Percentiles rank a stretch among this genome's conserved stretches.
These are phyloP conservation scores for Pseudonitzschia delicatissima DNA, from an alignment of 108 stramenopile species.

Conservation along the genomic window DNA sequence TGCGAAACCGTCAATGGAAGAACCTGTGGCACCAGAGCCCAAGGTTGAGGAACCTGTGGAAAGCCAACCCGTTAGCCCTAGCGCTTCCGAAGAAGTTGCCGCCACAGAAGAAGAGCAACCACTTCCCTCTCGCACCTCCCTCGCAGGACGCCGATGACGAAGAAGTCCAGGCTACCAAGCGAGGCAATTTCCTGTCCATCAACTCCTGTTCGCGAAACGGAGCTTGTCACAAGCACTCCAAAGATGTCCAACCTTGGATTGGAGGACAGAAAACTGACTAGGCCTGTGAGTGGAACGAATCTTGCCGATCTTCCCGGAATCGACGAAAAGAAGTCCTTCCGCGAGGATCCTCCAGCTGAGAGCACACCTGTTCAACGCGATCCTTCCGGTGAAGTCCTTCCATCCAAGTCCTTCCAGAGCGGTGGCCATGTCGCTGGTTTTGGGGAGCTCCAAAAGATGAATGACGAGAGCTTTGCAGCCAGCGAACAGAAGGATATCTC, in stretches of 20 bases:
- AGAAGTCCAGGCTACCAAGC: not conserved
- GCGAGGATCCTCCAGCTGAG: not conserved
- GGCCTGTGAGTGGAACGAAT: not conserved
- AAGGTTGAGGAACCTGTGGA: not conserved
- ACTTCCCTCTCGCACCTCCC: no score
- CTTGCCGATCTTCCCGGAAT: not conserved
- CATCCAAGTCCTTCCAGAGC: not conserved
- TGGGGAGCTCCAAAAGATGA: not conserved
- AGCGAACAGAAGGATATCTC: not conserved
- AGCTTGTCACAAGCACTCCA: not conserved
- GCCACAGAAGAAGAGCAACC: not conserved
- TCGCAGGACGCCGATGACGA: not conserved
- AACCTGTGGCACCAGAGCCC: not conserved
- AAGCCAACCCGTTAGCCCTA: not conserved
- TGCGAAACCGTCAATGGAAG: not conserved
- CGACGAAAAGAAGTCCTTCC: not conserved
- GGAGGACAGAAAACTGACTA: no score
- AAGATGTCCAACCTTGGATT: not conserved
- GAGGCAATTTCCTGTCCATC: not conserved
- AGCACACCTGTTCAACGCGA: not conserved
- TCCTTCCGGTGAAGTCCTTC: not conserved
- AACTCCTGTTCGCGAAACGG: not conserved
- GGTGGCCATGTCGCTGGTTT: no score
- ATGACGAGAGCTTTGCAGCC: not conserved
- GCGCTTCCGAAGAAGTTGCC: not conserved